Conservation (phyloP, 73 alveolate genomes). For the Stentor coeruleus region DNA sequence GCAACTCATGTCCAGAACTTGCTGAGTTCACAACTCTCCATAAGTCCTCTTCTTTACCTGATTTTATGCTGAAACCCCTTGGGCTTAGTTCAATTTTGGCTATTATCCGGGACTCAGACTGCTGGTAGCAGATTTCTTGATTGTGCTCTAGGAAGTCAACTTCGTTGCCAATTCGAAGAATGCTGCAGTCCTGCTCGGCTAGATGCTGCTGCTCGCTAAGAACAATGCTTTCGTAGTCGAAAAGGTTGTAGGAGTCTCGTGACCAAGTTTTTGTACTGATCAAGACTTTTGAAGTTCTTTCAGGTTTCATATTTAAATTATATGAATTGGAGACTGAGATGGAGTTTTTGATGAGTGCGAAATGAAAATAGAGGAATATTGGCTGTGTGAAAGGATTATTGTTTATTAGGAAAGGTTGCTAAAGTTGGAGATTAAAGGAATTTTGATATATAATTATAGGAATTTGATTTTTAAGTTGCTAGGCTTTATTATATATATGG, state of each 20-base stretch:
- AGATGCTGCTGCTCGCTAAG: neutral
- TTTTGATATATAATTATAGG: no score
- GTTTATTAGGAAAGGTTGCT: no score
- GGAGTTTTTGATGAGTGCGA: no score
- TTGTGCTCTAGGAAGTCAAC: neutral
- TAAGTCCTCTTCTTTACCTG: neutral
- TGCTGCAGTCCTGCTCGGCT: neutral
- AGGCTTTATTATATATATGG: no score
- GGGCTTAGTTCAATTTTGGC: neutral
- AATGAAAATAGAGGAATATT: no score
- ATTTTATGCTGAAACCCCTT: neutral
- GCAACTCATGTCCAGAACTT: neutral
- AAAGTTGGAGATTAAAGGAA: no score
- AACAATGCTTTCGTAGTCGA: conserved; percentile 5
- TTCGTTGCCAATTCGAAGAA: neutral
- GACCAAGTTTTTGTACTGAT: conserved; percentile 6
- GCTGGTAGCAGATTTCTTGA: neutral
- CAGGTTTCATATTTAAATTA: neutral
- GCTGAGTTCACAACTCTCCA: neutral
- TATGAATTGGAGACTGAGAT: no score
- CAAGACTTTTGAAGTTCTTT: neutral
- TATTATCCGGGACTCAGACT: neutral
- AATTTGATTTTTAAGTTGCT: no score
- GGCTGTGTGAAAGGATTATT: no score
- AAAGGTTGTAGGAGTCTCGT: neutral